Base-by-base conservation (phyloP, 257 asterid species). In the Leptodermis oblonga region DNA sequence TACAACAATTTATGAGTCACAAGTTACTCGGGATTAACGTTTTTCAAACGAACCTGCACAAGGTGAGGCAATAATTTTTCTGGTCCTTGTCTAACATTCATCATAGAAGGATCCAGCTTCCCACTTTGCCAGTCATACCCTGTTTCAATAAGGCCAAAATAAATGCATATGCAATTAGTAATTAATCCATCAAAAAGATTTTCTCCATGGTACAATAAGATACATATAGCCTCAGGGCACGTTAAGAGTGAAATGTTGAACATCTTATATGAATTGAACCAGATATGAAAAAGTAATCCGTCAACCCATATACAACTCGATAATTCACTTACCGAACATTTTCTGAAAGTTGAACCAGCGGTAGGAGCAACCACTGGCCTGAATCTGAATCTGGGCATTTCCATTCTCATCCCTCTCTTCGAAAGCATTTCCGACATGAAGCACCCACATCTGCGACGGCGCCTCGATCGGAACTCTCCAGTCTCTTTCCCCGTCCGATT, bases 61-160 rank as follows among this genome's bases (percentile, higher is more conserved):
- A 94, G 75, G 80, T 89, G 96, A 31, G 99, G 97, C 69, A 94
- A 80, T 76, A 87, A 65, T 51, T 89, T 83, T 43, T 88, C 88
- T 62, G 83, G 71, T n/a, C 90, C 94, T 51, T 73, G 78, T 45
- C 79, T 73, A 64, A 81, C 75, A 69, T 94, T 94, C 99, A 94
- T 94, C 86, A 87, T 80, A 1, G 95, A 75, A 76, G 99, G 99
- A 42, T 94, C 99, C 43, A 94, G 78, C 76, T 80, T 90, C 33
- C 90, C 99, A 79, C 83, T 94, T 69, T 81, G 88, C 96, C 97
- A 94, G 76, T 94, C 99, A 77, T 94, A 94, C 54, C 99, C 99
- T 93, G 81, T 0, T 69, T 14, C 22, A 28, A 65, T 31, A 67
- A 31, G 7, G 13, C 0, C 22, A 34, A 26, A n/a, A 53, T 2